Evolutionary conservation across 768 basidiomycete species (phyloP).

Genomic region (Tricholoma bakamatsutake): DNA sequence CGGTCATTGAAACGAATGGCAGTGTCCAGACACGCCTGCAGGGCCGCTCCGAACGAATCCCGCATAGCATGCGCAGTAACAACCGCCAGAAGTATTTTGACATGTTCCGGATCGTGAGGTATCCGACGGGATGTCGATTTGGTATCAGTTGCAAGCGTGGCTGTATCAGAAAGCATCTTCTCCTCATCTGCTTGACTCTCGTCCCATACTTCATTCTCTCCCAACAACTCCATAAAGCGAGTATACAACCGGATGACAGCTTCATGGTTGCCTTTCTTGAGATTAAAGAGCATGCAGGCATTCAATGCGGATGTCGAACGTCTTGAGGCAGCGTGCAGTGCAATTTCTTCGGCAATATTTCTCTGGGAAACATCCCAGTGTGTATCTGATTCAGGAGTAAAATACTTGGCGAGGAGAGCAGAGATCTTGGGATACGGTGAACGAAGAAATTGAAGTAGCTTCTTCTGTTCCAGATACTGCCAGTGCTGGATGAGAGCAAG

Average conservation of each 20-base stretch:
- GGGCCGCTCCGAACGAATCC: constrained; percentile 51
- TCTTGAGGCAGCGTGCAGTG: constrained; percentile 39
- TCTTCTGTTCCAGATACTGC: constrained; percentile 35
- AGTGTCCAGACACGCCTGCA: constrained; percentile 36
- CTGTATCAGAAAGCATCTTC: neutral
- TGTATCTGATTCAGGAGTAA: constrained; percentile 7
- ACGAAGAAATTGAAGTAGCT: constrained; percentile 42
- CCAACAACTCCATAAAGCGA: constrained; percentile 25
- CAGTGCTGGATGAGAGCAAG: constrained; percentile 29
- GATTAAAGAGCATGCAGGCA: constrained; percentile 41
- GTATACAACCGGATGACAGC: constrained; percentile 41
- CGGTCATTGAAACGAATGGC: constrained; percentile 29
- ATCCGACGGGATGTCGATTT: constrained; percentile 12
- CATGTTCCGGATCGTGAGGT: constrained; percentile 24
- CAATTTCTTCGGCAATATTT: constrained; percentile 38
- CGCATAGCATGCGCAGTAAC: constrained; percentile 58
- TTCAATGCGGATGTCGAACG: constrained; percentile 43
- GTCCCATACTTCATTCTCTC: constrained; percentile 16
- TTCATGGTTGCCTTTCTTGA: constrained; percentile 35
- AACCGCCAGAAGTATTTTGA: constrained; percentile 42
- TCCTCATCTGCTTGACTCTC: constrained; percentile 11
- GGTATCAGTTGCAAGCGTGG: constrained; percentile 14
- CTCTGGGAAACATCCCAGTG: constrained; percentile 23
- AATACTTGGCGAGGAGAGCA: constrained; percentile 24
- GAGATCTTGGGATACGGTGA: constrained; percentile 35